A percentile compares a stretch with the other conserved stretches of the same genome.
These are phyloP conservation scores for Mycena sp. DNA, from an alignment of 1,284 basidiomycete species.

Conservation along the genomic window DNA sequence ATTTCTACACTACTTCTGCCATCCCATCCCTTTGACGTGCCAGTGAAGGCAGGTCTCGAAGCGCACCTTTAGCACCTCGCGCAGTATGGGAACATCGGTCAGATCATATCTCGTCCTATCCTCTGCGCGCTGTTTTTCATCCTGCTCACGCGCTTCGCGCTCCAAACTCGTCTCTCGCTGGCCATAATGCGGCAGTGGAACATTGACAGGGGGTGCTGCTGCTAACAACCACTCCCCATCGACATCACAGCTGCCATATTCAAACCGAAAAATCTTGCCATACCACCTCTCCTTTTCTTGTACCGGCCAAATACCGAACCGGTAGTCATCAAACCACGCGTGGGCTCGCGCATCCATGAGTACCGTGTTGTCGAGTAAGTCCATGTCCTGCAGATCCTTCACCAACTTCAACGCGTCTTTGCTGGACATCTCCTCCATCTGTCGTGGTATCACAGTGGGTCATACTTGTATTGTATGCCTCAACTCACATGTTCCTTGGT, in stretches of 20 bases:
- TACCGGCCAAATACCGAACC: slow-evolving; percentile 15
- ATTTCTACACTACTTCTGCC: background rate
- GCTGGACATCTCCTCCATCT: slow-evolving; percentile 2
- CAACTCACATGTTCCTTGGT: background rate
- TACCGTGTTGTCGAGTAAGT: background rate
- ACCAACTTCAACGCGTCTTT: background rate
- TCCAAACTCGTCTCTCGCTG: slow-evolving; percentile 4
- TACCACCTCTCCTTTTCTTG: slow-evolving; percentile 2
- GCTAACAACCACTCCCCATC: slow-evolving; percentile 7
- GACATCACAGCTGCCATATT: slow-evolving; percentile 2
- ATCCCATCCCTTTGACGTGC: slow-evolving; percentile 11
- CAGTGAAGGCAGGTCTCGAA: slow-evolving; percentile 6
- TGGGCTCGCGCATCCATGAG: slow-evolving; percentile 19
- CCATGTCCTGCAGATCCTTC: background rate
- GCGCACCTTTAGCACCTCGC: background rate
- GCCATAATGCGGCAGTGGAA: background rate
- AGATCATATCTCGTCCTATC: slow-evolving; percentile 14
- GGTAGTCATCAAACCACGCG: slow-evolving; percentile 13
- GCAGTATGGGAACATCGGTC: background rate
- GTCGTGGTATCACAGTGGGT: background rate
- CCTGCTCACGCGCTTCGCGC: slow-evolving; percentile 4
- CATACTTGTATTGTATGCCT: background rate
- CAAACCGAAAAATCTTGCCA: slow-evolving; percentile 17
- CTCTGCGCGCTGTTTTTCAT: slow-evolving; percentile 10
- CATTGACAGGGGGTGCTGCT: slow-evolving; percentile 1